phyloP scores from a whole-genome alignment of 2,329 filamentous ascomycete species.

The Pseudomassariella vexata region DNA sequence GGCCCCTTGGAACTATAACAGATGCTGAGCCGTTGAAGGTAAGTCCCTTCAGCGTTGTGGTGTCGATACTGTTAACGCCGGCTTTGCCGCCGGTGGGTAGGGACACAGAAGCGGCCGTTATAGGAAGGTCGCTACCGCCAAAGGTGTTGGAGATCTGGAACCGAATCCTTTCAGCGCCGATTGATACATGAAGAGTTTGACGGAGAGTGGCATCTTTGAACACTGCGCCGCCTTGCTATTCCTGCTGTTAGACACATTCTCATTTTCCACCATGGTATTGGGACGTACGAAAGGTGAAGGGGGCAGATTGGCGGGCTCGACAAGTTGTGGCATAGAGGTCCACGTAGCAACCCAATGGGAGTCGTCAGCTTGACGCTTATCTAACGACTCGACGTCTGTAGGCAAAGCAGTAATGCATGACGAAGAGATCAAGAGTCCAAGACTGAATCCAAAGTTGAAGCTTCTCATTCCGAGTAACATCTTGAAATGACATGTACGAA shows the following conservation, averaged over 20 bases:
- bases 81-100: constrained; percentile 47
- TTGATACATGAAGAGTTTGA: constrained; percentile 57
- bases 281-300: constrained; percentile 50
- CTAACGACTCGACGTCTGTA: neutral
- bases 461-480: no score
- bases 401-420: constrained; percentile 2
- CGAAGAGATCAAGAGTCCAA: no score
- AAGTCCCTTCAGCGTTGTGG: constrained; percentile 43
- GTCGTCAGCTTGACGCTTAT: constrained; percentile 20
- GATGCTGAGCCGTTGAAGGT: constrained; percentile 51
- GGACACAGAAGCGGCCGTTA: constrained; percentile 53
- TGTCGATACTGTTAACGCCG: constrained; percentile 47
- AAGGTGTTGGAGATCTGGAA: constrained; percentile 63
- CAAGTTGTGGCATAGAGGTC: constrained; percentile 61
- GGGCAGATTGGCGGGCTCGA: constrained; percentile 57
- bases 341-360: constrained; percentile 58
- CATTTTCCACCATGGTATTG: neutral
- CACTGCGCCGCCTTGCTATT: constrained; percentile 34
- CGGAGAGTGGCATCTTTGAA: constrained; percentile 60
- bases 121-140: constrained; percentile 51
- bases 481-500: no score
- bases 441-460: neutral
- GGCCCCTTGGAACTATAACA: constrained; percentile 49
- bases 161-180: constrained; percentile 50
- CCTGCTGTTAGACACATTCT: neutral